Evolutionary conservation across 805 yeast genomes (phyloP).

Genomic region (Spathaspora arborariae): DNA sequence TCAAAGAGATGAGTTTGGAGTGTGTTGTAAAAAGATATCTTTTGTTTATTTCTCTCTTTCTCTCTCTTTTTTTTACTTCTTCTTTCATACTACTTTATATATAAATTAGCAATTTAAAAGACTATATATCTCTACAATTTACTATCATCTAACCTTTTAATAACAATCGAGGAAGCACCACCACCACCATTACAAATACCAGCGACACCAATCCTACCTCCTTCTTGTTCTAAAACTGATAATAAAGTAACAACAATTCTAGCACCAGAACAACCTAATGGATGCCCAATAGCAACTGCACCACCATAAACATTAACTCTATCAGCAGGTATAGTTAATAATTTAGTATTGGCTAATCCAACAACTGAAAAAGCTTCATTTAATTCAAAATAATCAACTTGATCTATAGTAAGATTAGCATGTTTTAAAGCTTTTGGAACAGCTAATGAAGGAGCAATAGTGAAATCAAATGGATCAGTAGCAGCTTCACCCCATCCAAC

Average conservation of each 20-base stretch:
- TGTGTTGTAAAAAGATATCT: too few species aligned
- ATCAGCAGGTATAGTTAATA: slow-evolving; percentile 55
- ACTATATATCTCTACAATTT: slow-evolving; percentile 25
- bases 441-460: slow-evolving; percentile 93
- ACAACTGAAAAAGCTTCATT: slow-evolving; percentile 98
- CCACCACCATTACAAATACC: slow-evolving; percentile 99
- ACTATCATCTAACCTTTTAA: slow-evolving; percentile 55
- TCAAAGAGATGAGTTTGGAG: background rate
- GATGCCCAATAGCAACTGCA: slow-evolving; percentile 94
- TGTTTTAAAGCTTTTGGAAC: slow-evolving; percentile 93
- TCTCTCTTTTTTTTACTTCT: too few species aligned
- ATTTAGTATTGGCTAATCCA: slow-evolving; percentile 82
- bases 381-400: slow-evolving; percentile 89
- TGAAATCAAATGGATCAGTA: slow-evolving; percentile 89
- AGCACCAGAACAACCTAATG: slow-evolving; percentile 95
- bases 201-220: slow-evolving; percentile 81
- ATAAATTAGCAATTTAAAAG: background rate
- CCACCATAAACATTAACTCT: slow-evolving; percentile 92
- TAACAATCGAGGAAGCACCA: slow-evolving; percentile 91
- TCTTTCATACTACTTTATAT: too few species aligned
- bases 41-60: too few species aligned
- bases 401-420: slow-evolving; percentile 60
- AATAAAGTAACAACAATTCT: slow-evolving; percentile 83
- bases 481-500: slow-evolving; percentile 99
- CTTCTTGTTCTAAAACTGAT: slow-evolving; percentile 79